These are phyloP conservation scores for Stagonosporopsis cucurbitacearum DNA, from an alignment of 2,329 filamentous ascomycete species.

Conservation along the genomic window DNA sequence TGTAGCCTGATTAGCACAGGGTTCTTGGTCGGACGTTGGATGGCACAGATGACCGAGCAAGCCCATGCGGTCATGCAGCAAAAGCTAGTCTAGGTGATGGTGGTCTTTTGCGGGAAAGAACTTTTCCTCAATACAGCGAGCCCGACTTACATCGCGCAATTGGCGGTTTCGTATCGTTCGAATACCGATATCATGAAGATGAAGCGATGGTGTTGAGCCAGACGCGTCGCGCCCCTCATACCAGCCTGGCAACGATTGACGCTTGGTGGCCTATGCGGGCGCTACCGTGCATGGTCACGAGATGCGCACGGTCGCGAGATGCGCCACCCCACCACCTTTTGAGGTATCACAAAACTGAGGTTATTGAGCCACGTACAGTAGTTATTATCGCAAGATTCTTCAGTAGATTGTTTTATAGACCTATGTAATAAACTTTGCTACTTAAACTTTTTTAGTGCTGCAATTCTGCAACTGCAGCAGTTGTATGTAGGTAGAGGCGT, in stretches of 20 bases:
- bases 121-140: background rate
- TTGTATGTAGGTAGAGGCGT: no score
- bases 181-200: background rate
- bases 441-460: no score
- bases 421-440: no score
- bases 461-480: no score
- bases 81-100: background rate
- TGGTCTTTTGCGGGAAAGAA: background rate
- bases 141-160: background rate
- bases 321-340: no score
- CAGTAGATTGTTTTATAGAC: no score
- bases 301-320: no score
- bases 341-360: no score
- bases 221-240: background rate
- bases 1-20: background rate
- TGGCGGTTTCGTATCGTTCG: background rate
- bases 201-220: background rate
- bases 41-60: background rate
- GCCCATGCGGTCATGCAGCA: background rate
- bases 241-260: slow-evolving; percentile 1
- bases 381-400: no score
- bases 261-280: background rate
- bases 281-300: no score
- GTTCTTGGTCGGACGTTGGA: background rate
- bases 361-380: no score